These are phyloP conservation scores for Phytophthora rubi DNA, from an alignment of 352 stramenopile genomes.

Conservation along the genomic window DNA sequence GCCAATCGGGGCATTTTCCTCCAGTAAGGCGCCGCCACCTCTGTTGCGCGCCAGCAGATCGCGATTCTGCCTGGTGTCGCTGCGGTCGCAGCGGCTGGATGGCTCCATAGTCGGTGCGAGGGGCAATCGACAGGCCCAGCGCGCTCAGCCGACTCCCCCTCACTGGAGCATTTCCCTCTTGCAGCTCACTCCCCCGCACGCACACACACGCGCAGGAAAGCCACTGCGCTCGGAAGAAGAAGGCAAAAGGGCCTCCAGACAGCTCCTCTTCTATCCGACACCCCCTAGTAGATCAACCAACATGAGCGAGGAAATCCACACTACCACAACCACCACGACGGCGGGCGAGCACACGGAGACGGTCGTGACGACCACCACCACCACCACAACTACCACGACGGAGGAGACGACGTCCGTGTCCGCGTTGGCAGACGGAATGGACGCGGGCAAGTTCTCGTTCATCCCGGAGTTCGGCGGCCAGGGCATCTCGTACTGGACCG, in stretches of 20 bases:
- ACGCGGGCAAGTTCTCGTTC: constrained; percentile 33
- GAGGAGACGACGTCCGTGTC: constrained; percentile 19
- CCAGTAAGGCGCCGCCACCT: constrained; percentile 17
- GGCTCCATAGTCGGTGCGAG: constrained; percentile 26
- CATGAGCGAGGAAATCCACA: constrained; percentile 45
- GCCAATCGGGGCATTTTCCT: not conserved
- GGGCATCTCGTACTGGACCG: constrained; percentile 67
- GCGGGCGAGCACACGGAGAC: constrained; percentile 36
- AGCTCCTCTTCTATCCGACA: not conserved
- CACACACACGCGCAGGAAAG: not conserved
- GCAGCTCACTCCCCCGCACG: constrained; percentile 25
- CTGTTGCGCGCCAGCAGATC: constrained; percentile 41
- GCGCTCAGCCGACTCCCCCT: constrained; percentile 3
- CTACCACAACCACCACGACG: constrained; percentile 18
- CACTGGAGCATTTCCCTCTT: constrained; percentile 45
- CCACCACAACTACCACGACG: constrained; percentile 29
- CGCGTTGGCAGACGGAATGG: constrained; percentile 35
- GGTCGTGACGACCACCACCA: constrained; percentile 27
- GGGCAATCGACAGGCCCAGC: constrained; percentile 39
- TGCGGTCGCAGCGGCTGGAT: too few species aligned
- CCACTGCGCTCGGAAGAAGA: constrained; percentile 7
- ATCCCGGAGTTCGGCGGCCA: constrained; percentile 79
- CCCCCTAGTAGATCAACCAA: constrained; percentile 9
- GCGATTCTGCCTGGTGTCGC: constrained; percentile 15
- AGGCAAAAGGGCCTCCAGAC: constrained; percentile 18